A percentile compares a stretch with the other conserved stretches of the same genome.
phyloP scores from a whole-genome alignment of 169 alveolate genomes.

The Cyclospora cayetanensis region DNA sequence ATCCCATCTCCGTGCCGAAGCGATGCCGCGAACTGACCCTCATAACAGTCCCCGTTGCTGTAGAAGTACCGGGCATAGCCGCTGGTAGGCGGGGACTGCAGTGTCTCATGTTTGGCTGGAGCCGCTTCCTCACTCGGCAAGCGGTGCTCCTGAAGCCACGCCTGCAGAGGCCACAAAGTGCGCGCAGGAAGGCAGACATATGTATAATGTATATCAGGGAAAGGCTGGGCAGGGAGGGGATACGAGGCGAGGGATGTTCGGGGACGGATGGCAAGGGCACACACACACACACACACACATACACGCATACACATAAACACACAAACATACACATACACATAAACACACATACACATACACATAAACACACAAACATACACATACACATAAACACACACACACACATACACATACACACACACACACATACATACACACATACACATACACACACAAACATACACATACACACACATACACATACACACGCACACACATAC shows the following conservation, averaged over 20 bases:
- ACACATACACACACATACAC: too few relatives aligned
- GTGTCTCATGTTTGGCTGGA: constrained; percentile 27
- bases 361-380: too few relatives aligned
- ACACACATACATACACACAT: background rate
- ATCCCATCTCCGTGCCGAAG: constrained; percentile 74
- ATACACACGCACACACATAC: background rate
- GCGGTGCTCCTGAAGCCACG: constrained; percentile 67
- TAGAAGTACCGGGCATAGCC: constrained; percentile 58
- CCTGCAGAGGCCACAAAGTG: too few relatives aligned
- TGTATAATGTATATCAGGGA: background rate
- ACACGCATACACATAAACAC: background rate
- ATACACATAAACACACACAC: too few relatives aligned
- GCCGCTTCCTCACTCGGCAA: constrained; percentile 59
- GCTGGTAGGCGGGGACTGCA: constrained; percentile 53
- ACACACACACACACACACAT: too few relatives aligned
- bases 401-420: background rate
- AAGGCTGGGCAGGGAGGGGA: background rate
- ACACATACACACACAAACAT: too few relatives aligned
- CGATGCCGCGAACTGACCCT: constrained; percentile 64
- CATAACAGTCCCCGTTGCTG: constrained; percentile 66
- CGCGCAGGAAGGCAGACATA: too few relatives aligned
- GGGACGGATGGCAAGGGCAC: background rate
- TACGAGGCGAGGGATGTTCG: background rate
- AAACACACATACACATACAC: too few relatives aligned
- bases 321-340: too few relatives aligned